A percentile compares a stretch with the other conserved stretches of the same genome.
These are phyloP conservation scores for Collybiopsis confluens DNA, from an alignment of 768 basidiomycete genomes.

Conservation along the genomic window DNA sequence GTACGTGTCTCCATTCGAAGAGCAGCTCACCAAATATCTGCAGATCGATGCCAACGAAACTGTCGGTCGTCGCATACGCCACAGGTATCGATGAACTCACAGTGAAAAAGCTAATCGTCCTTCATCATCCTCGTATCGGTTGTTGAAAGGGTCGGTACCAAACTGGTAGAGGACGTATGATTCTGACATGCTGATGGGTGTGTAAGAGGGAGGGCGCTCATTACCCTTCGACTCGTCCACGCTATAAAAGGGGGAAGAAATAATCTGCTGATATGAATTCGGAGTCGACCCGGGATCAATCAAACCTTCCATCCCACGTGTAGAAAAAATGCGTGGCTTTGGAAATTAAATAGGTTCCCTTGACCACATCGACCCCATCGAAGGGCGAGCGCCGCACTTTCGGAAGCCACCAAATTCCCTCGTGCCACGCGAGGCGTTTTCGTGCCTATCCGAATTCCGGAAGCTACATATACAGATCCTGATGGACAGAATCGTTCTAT, in stretches of 20 bases:
- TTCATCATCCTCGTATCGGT: constrained; percentile 60
- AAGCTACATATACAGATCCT: too few species aligned
- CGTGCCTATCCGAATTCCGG: too few species aligned
- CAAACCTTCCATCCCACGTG: background rate
- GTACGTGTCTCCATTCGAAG: background rate
- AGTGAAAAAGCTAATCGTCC: constrained; percentile 62
- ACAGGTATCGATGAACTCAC: constrained; percentile 35
- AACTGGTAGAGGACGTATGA: constrained; percentile 57
- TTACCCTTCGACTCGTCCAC: background rate
- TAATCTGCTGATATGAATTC: background rate
- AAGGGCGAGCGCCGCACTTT: too few species aligned
- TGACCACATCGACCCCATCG: background rate
- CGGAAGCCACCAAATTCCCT: too few species aligned
- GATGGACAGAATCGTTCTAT: too few species aligned
- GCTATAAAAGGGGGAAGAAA: background rate
- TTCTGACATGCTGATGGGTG: constrained; percentile 24
- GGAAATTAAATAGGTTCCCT: background rate
- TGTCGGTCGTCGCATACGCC: constrained; percentile 10
- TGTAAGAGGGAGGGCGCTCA: constrained; percentile 9
- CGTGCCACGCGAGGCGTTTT: too few species aligned
- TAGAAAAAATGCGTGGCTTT: background rate
- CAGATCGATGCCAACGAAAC: constrained; percentile 1
- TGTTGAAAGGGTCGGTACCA: constrained; percentile 58
- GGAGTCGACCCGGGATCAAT: background rate
- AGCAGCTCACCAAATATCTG: constrained; percentile 11